phyloP scores from a whole-genome alignment of 2,329 filamentous ascomycete species.

The Clarireedia monteithiana region DNA sequence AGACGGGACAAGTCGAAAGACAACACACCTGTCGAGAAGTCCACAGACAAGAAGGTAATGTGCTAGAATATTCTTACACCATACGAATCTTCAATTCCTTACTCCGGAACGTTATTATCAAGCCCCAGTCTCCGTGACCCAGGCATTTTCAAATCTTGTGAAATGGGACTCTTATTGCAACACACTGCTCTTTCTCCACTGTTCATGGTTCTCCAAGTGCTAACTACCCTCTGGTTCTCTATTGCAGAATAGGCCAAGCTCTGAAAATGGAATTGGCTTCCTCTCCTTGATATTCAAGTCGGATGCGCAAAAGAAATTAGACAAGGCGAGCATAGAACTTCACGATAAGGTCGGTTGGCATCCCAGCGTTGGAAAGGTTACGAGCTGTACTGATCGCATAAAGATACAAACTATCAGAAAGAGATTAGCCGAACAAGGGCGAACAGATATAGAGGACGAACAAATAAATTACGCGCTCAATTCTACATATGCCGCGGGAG shows the following conservation, averaged over 20 bases:
- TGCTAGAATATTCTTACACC: constrained; percentile 8
- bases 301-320: constrained; percentile 42
- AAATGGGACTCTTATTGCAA: constrained; percentile 17
- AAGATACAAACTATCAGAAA: constrained; percentile 46
- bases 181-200: constrained; percentile 12
- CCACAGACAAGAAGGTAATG: constrained; percentile 40
- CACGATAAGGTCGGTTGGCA: constrained; percentile 30
- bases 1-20: constrained; percentile 49
- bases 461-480: constrained; percentile 57
- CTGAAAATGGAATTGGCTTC: constrained; percentile 41
- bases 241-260: constrained; percentile 42
- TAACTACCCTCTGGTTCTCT: constrained; percentile 18
- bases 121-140: constrained; percentile 16
- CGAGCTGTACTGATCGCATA: constrained; percentile 6
- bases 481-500: constrained; percentile 57
- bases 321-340: constrained; percentile 40
- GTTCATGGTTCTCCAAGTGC: constrained; percentile 17
- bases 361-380: neutral
- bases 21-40: constrained; percentile 25
- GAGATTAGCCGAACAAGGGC: constrained; percentile 44
- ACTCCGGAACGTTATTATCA: constrained; percentile 2
- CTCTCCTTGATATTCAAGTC: constrained; percentile 54
- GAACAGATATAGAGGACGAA: constrained; percentile 47
- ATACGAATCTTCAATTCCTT: neutral
- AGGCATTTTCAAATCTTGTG: constrained; percentile 17